Evolutionary conservation across 257 asterid species (phyloP).

Genomic region (Gentiana macrophylla): DNA sequence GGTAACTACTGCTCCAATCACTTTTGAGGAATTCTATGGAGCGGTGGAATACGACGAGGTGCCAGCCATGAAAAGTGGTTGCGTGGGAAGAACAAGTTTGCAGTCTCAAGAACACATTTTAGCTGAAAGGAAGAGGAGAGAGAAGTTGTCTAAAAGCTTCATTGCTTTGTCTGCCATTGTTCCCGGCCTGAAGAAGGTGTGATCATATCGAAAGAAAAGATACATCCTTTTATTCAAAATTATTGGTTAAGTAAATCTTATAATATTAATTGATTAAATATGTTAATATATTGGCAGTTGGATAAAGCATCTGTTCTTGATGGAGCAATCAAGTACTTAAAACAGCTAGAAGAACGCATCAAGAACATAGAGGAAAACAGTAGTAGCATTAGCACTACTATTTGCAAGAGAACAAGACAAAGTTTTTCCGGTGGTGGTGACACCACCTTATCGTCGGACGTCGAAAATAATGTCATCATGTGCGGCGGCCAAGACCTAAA

Average conservation of each 20-base stretch:
- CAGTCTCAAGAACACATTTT: slow-evolving; percentile 23
- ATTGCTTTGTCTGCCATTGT: slow-evolving; percentile 16
- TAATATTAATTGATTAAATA: too few relatives aligned
- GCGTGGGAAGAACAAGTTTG: slow-evolving; percentile 2
- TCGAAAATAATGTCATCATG: background rate
- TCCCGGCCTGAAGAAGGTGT: slow-evolving; percentile 23
- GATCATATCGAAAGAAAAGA: too few relatives aligned
- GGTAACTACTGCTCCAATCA: background rate
- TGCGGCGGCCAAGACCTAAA: background rate
- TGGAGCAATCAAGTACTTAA: slow-evolving; percentile 19
- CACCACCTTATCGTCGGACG: slow-evolving; percentile 11
- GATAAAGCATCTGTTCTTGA: slow-evolving; percentile 24
- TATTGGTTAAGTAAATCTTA: too few relatives aligned
- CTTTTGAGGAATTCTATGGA: background rate
- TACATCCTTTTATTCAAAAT: too few relatives aligned
- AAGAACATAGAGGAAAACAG: slow-evolving; percentile 12
- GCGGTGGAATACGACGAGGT: background rate
- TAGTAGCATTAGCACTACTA: background rate
- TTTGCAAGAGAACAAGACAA: slow-evolving; percentile 3
- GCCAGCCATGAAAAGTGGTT: background rate
- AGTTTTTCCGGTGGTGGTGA: slow-evolving; percentile 2
- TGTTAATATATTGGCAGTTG: slow-evolving; percentile 10
- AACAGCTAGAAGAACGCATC: slow-evolving; percentile 17
- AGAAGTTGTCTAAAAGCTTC: slow-evolving; percentile 9
- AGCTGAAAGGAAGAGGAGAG: slow-evolving; percentile 20